Evolutionary conservation across 2,329 filamentous ascomycete genomes (phyloP).

Genomic region (Ceratocystiopsis brevicomis): DNA sequence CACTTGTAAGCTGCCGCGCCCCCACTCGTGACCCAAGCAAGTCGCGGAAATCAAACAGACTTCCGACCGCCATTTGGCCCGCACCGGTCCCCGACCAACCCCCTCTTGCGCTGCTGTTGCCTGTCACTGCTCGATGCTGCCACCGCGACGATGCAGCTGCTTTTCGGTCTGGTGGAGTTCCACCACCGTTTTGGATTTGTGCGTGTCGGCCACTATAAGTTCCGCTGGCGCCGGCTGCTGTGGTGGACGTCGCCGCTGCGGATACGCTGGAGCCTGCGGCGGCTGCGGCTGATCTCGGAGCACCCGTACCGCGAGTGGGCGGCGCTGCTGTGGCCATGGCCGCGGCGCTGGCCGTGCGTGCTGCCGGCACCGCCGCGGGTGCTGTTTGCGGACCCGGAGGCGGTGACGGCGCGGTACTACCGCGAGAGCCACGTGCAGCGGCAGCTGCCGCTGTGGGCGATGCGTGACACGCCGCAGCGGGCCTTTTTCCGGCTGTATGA

Average conservation of each 20-base stretch:
- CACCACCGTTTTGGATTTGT: background rate
- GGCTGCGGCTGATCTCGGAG: background rate
- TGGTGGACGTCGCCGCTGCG: background rate
- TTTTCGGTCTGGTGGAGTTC: background rate
- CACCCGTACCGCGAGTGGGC: background rate
- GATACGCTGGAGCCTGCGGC: background rate
- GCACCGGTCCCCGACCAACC: no score
- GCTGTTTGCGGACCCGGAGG: background rate
- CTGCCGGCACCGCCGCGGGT: background rate
- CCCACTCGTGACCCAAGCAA: no score
- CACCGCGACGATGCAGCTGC: background rate
- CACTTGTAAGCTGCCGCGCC: no score
- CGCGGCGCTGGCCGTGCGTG: background rate
- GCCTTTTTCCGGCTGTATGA: conserved; percentile 14
- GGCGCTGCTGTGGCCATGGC: background rate
- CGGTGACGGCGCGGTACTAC: background rate
- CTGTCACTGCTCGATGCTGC: no score
- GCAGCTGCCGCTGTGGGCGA: background rate
- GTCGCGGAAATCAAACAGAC: no score
- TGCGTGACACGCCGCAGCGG: conserved; percentile 12
- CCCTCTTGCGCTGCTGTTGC: no score
- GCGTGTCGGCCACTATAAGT: background rate
- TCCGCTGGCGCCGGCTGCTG: background rate
- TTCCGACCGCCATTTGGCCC: no score
- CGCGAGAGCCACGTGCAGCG: background rate